Percentiles rank a stretch among this genome's conserved stretches.
phyloP scores from a whole-genome alignment of 495 filamentous ascomycete species.

The Penicillium lagena region DNA sequence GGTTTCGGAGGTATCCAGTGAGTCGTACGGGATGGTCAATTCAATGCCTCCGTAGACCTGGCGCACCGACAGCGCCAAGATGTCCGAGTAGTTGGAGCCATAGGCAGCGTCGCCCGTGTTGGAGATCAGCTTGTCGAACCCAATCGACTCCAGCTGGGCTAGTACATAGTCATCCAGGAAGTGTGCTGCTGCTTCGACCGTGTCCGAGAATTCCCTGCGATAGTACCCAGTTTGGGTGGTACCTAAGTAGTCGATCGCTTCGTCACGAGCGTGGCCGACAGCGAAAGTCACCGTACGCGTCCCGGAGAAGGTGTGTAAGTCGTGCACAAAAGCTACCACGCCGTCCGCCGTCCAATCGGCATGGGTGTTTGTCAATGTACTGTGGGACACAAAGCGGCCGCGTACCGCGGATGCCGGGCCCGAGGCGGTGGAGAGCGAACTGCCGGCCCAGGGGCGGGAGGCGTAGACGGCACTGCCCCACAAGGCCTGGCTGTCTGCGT shows the following conservation, averaged over 20 bases:
- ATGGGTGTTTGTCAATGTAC: slow-evolving; percentile 14
- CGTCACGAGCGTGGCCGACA: slow-evolving; percentile 31
- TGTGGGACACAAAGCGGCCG: slow-evolving; percentile 23
- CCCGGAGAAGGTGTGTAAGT: slow-evolving; percentile 22
- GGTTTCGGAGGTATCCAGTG: slow-evolving; percentile 27
- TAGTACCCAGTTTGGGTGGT: slow-evolving; percentile 32
- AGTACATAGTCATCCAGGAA: slow-evolving; percentile 35
- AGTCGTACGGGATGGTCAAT: slow-evolving; percentile 30
- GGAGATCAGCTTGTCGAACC: slow-evolving; percentile 23
- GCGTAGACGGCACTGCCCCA: slow-evolving; percentile 40
- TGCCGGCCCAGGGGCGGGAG: slow-evolving; percentile 15
- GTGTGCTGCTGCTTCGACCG: slow-evolving; percentile 20
- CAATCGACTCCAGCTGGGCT: slow-evolving; percentile 21
- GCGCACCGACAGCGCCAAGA: slow-evolving; percentile 33
- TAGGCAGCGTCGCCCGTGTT: slow-evolving; percentile 12
- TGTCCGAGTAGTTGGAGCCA: slow-evolving; percentile 36
- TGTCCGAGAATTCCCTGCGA: slow-evolving; percentile 17
- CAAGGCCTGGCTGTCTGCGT: slow-evolving; percentile 23
- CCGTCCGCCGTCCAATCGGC: slow-evolving; percentile 20
- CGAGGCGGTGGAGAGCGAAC: slow-evolving; percentile 16
- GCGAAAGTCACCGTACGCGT: slow-evolving; percentile 32
- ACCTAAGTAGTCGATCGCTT: slow-evolving; percentile 36
- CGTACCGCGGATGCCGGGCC: slow-evolving; percentile 18
- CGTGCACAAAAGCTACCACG: slow-evolving; percentile 30
- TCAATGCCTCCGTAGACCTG: slow-evolving; percentile 39